These are phyloP conservation scores for sunflower (Helianthus annuus) DNA, from an alignment of 129 eudicot genomes.

Conservation along the genomic window HanXRQr2.0-SUNRISE NC_035433.2:65430105-65430604, in stretches of 20 bases:
- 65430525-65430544: too few relatives aligned
- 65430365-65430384: background rate
- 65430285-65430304: constrained; percentile 70
- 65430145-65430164: too few relatives aligned
- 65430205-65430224: constrained; percentile 39
- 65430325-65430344: constrained; percentile 13
- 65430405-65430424: constrained; percentile 1
- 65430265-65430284: constrained; percentile 63
- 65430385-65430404: constrained; percentile 3
- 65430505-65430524: too few relatives aligned
- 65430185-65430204: constrained; percentile 41
- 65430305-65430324: constrained; percentile 51
- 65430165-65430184: background rate
- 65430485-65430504: too few relatives aligned
- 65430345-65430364: constrained; percentile 2
- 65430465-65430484: too few relatives aligned
- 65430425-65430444: background rate
- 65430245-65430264: constrained; percentile 68
- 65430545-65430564: too few relatives aligned
- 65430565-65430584: too few relatives aligned
- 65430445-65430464: background rate
- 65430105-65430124: background rate
- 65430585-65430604: too few relatives aligned
- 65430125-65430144: background rate
- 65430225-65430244: constrained; percentile 45